Conservation (phyloP, 1,284 basidiomycete species). For the Sanghuangporus sanghuang region DNA sequence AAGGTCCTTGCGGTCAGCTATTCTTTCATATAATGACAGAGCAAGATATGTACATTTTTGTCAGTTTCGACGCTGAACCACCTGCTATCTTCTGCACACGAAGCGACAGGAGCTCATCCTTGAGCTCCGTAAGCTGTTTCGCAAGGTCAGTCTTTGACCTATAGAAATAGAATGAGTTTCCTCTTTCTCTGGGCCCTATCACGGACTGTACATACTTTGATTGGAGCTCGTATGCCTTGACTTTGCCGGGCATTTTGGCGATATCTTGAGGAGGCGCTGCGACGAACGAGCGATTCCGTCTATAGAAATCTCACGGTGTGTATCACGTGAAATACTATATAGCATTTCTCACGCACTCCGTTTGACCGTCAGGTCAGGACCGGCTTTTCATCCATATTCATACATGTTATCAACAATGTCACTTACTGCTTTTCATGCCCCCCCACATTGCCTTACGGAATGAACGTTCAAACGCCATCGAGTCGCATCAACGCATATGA, state of each 20-base stretch:
- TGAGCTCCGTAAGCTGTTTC: constrained; percentile 94
- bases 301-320: not conserved
- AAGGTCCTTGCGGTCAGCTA: constrained; percentile 10
- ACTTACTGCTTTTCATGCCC: not conserved
- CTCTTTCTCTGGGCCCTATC: constrained; percentile 16
- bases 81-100: constrained; percentile 99
- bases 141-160: constrained; percentile 98
- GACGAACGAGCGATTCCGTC: not conserved
- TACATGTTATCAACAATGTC: not conserved
- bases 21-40: not conserved
- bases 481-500: no score
- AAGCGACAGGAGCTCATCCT: constrained; percentile 89
- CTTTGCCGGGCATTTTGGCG: constrained; percentile 75
- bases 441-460: no score
- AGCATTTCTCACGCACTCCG: not conserved
- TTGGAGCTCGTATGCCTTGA: constrained; percentile 98
- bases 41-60: constrained; percentile 79
- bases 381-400: not conserved
- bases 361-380: no score
- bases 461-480: no score
- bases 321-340: not conserved
- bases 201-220: constrained; percentile 70
- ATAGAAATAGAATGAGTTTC: constrained; percentile 14
- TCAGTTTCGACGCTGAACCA: constrained; percentile 93
- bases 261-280: constrained; percentile 4